A percentile compares a stretch with the other conserved stretches of the same genome.
These are phyloP conservation scores for Thermothielavioides terrestris DNA, from an alignment of 495 filamentous ascomycete genomes.

Conservation along the genomic window DNA sequence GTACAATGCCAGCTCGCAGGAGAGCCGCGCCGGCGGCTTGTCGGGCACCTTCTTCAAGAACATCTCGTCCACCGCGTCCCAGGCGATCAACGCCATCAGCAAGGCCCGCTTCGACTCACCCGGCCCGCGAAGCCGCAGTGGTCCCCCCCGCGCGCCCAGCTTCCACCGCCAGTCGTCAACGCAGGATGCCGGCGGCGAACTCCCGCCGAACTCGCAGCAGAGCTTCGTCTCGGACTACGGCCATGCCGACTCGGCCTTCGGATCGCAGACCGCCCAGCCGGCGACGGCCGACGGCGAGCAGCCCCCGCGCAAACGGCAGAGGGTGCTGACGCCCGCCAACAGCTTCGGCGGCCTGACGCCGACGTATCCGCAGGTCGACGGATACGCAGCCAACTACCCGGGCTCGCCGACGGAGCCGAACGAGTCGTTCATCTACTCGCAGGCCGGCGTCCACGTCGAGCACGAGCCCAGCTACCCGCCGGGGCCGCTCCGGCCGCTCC, in stretches of 20 bases:
- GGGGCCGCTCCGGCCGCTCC: slow-evolving; percentile 59
- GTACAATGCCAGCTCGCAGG: slow-evolving; percentile 62
- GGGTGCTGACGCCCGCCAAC: slow-evolving; percentile 37
- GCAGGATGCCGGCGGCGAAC: slow-evolving; percentile 45
- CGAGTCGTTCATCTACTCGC: slow-evolving; percentile 71
- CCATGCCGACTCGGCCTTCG: slow-evolving; percentile 39
- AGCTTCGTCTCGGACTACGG: slow-evolving; percentile 39
- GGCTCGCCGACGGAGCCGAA: slow-evolving; percentile 77
- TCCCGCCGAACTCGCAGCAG: slow-evolving; percentile 41
- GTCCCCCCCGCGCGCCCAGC: slow-evolving; percentile 40
- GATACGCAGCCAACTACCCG: slow-evolving; percentile 36
- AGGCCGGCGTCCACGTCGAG: slow-evolving; percentile 43
- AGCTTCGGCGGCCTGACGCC: slow-evolving; percentile 39
- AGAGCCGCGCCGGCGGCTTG: slow-evolving; percentile 56
- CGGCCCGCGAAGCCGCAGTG: slow-evolving; percentile 50
- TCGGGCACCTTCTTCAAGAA: slow-evolving; percentile 90
- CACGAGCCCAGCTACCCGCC: slow-evolving; percentile 45
- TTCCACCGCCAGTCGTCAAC: slow-evolving; percentile 52
- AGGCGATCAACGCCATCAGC: slow-evolving; percentile 87
- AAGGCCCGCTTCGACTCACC: slow-evolving; percentile 91
- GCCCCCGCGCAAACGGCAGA: slow-evolving; percentile 74
- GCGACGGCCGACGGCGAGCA: slow-evolving; percentile 51
- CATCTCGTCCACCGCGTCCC: slow-evolving; percentile 85
- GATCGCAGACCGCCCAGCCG: slow-evolving; percentile 32
- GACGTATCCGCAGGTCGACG: slow-evolving; percentile 41